A percentile compares a stretch with the other conserved stretches of the same genome.
Evolutionary conservation across 1,284 basidiomycete species (phyloP).

Genomic region (Malassezia restricta): DNA sequence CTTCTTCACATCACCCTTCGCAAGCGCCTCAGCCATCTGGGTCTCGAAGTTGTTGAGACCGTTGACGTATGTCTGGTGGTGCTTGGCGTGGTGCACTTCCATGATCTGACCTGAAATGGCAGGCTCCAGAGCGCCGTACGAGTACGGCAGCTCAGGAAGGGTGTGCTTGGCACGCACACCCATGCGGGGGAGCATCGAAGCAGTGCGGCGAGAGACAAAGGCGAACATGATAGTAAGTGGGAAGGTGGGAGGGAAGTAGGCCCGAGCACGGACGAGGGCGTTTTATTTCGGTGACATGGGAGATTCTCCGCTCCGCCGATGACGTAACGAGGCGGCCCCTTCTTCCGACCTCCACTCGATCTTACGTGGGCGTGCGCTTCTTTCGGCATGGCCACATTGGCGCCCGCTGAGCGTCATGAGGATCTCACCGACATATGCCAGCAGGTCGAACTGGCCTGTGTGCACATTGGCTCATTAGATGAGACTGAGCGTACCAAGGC

Average conservation of each 20-base stretch:
- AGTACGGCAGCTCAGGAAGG: conserved; percentile 44
- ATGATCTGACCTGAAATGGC: conserved; percentile 42
- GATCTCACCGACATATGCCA: not conserved
- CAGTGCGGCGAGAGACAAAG: conserved; percentile 12
- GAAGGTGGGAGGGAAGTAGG: not conserved
- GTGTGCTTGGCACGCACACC: conserved; percentile 40
- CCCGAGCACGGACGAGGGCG: conserved; percentile 1
- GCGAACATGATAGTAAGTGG: conserved; percentile 8
- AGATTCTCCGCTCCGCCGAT: not conserved
- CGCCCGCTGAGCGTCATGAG: not conserved
- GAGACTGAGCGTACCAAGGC: not conserved
- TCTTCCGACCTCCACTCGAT: not conserved
- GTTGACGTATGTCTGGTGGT: conserved; percentile 46
- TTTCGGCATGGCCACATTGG: not conserved
- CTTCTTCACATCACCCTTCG: conserved; percentile 32
- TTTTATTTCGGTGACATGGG: too few relatives aligned
- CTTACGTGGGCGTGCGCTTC: too few relatives aligned
- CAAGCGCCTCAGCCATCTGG: conserved; percentile 26
- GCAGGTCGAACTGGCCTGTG: not conserved
- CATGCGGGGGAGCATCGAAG: conserved; percentile 4
- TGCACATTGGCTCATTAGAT: not conserved
- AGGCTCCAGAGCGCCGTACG: conserved; percentile 42
- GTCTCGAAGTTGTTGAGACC: conserved; percentile 37
- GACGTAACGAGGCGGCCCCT: not conserved
- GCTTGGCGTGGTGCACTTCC: conserved; percentile 44